Evolutionary conservation across 2,329 filamentous ascomycete genomes (phyloP), one percentile per base, ranked within the genome.

Genomic region (Hymenoscyphus salicellus): DNA sequence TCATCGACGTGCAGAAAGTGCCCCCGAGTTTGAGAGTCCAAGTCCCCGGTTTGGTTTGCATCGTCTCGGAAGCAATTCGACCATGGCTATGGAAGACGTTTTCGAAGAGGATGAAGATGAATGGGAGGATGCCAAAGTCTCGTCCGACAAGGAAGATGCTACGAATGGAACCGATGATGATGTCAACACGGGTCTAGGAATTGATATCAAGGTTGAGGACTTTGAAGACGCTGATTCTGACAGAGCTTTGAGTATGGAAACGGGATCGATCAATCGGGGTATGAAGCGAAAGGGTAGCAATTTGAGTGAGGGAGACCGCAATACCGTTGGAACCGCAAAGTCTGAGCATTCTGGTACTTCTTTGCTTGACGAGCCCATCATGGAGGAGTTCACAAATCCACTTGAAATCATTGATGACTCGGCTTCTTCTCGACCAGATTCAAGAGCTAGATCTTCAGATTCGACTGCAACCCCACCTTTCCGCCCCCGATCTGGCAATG

Each of bases 11-110:
- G 86, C 91, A 1, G 90, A 94, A 73, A 94, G 91, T 73, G 91
- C 91, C 1, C 91, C 91, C 3, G 90, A 92, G 71, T 94, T 94
- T 71, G 90, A 93, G 32, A 84, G 89, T 61, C 83, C 84, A 63
- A 84, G 89, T 62, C 83, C 84, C 63, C 81, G 86, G 20, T 89
- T 87, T 68, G 84, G 83, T 52, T 68, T 76, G 30, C 83, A 85
- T 64, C 82, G 86, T 17, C 87, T 88, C 60, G 84, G 83, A 46
- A 89, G 87, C 75, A 86, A 85, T 69, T 87, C 89, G 0, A 89
- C 89, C 0, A 93, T 95, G 90, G 90, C 89, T 0, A 93, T 95
- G 90, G 90, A 89, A 0, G 91, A 94, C 74, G 91, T 95, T 0
- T 95, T 94, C 68, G 91, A 95, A 73, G 91, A 94, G 71, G 91